Evolutionary conservation across 306 rosid species (phyloP).

Genomic region (Hippophae tibetana): DNA sequence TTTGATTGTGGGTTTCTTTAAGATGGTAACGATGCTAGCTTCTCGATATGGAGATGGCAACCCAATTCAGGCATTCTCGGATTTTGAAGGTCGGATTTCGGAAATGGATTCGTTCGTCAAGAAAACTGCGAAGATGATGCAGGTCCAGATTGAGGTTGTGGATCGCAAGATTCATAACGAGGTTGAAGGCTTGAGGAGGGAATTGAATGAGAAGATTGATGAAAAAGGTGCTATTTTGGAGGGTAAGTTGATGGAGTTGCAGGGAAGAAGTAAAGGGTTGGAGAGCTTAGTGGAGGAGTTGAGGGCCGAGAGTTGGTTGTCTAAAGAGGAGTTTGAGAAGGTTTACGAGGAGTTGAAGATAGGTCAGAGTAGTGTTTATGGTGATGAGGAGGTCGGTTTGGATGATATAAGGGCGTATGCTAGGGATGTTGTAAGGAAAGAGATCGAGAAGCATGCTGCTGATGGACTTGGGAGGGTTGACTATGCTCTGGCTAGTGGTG

Average conservation of each 20-base stretch:
- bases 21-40: conserved; percentile 40
- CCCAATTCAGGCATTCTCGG: conserved; percentile 35
- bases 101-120: conserved; percentile 61
- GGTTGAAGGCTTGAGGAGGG: conserved; percentile 58
- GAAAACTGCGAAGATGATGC: conserved; percentile 53
- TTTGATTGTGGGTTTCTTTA: conserved; percentile 45
- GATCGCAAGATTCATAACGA: conserved; percentile 61
- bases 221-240: conserved; percentile 37
- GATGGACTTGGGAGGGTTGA: conserved; percentile 89
- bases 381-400: conserved; percentile 33
- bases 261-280: conserved; percentile 36
- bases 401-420: conserved; percentile 71
- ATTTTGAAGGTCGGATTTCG: conserved; percentile 65
- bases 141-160: conserved; percentile 72
- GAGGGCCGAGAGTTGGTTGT: conserved; percentile 48
- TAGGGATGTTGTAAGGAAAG: conserved; percentile 54
- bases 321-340: conserved; percentile 66
- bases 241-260: conserved; percentile 44
- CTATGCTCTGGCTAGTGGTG: conserved; percentile 63
- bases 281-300: conserved; percentile 53
- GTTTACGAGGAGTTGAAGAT: conserved; percentile 42
- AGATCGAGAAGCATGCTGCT: conserved; percentile 79
- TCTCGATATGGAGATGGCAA: conserved; percentile 28
- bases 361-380: conserved; percentile 28
- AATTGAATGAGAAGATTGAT: conserved; percentile 42